Conservation (phyloP, 1,284 basidiomycete species). For the Filobasidium uniguttulatum region DNA sequence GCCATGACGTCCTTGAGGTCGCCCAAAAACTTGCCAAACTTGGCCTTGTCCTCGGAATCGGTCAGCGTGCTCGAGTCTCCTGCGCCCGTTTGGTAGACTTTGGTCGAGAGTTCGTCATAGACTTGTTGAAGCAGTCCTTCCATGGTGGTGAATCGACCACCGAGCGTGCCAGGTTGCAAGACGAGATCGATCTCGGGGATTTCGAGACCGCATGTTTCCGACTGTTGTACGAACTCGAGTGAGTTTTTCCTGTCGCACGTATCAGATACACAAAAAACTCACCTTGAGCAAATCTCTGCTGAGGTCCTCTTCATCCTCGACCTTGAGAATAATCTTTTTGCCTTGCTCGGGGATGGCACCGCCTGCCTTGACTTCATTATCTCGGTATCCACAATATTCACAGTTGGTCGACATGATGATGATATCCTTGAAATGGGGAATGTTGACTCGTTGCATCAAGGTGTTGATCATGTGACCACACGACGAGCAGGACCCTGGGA, state of each 20-base stretch:
- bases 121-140: slow-evolving; percentile 91
- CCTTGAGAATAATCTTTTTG: slow-evolving; percentile 74
- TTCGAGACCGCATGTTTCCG: slow-evolving; percentile 74
- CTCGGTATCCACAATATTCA: slow-evolving; percentile 83
- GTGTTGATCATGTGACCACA: slow-evolving; percentile 77
- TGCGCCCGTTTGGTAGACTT: slow-evolving; percentile 61
- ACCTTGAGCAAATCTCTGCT: slow-evolving; percentile 88
- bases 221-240: slow-evolving; percentile 43
- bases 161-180: slow-evolving; percentile 83
- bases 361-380: slow-evolving; percentile 96
- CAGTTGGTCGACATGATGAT: slow-evolving; percentile 99
- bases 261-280: slow-evolving; percentile 8
- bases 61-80: slow-evolving; percentile 25
- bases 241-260: background rate
- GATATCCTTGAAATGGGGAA: slow-evolving; percentile 98
- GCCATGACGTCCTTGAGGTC: slow-evolving; percentile 73
- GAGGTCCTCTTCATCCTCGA: slow-evolving; percentile 88
- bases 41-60: slow-evolving; percentile 41
- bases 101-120: slow-evolving; percentile 86
- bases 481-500: slow-evolving; percentile 76
- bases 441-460: slow-evolving; percentile 89
- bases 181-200: slow-evolving; percentile 94
- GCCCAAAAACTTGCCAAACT: slow-evolving; percentile 63
- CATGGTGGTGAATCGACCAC: slow-evolving; percentile 94
- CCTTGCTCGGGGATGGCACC: slow-evolving; percentile 73